These are phyloP conservation scores for Leccinellum luteum DNA, from an alignment of 768 basidiomycete genomes.

Conservation along the genomic window DNA sequence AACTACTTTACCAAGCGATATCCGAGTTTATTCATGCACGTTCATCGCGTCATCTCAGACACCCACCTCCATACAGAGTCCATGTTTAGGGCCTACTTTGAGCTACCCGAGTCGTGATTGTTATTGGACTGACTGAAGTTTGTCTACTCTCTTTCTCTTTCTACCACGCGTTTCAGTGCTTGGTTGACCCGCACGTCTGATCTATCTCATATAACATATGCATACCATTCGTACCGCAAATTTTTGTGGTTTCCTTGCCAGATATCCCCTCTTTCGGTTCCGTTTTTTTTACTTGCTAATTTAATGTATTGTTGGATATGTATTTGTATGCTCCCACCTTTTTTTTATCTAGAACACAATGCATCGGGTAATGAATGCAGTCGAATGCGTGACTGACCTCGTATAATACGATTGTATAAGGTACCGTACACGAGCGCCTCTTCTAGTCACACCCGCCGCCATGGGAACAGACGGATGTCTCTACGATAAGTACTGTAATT, in stretches of 20 bases:
- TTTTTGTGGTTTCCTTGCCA: not conserved
- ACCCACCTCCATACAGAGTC: conserved; percentile 77
- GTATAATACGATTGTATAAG: too few species aligned
- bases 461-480: not conserved
- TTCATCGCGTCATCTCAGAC: conserved; percentile 75
- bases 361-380: not conserved
- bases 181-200: not conserved
- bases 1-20: conserved; percentile 93
- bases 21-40: conserved; percentile 88
- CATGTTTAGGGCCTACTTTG: conserved; percentile 91
- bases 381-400: not conserved
- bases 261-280: not conserved
- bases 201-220: conserved; percentile 12
- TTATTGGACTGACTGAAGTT: not conserved
- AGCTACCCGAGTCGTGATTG: conserved; percentile 50
- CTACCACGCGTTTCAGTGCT: not conserved
- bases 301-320: conserved; percentile 21
- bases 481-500: not conserved
- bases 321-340: conserved; percentile 15
- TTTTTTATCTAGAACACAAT: conserved; percentile 4
- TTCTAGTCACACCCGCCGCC: not conserved
- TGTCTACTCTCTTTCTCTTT: too few species aligned
- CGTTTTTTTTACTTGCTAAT: conserved; percentile 11
- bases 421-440: not conserved
- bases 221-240: conserved; percentile 5